Evolutionary conservation across 106 monocot species (phyloP).

Genomic region (Acorus gramineus): DNA sequence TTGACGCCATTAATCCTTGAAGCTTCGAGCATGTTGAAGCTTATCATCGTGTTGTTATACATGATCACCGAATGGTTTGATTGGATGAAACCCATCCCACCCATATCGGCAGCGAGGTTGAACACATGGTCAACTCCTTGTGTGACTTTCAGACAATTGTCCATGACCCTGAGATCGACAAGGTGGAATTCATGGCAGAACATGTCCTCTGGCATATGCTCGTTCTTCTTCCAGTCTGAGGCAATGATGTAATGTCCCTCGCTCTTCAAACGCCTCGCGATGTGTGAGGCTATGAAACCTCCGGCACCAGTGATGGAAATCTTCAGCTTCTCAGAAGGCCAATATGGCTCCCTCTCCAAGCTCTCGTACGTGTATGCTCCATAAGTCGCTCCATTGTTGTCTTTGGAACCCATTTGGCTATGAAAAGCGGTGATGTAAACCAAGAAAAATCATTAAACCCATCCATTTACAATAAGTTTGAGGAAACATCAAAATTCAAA

Average conservation of each 20-base stretch:
- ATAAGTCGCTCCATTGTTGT: no score
- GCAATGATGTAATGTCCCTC: background rate
- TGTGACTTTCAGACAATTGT: background rate
- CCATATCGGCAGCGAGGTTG: conserved; percentile 1
- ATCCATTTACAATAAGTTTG: no score
- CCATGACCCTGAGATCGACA: background rate
- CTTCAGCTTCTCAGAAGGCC: no score
- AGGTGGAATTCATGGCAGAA: background rate
- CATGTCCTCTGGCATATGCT: background rate
- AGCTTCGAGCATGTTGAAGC: conserved; percentile 93
- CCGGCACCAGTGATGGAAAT: background rate
- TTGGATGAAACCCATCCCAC: background rate
- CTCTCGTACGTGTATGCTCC: no score
- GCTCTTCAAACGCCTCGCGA: background rate
- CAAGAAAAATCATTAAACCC: no score
- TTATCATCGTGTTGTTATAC: conserved; percentile 96
- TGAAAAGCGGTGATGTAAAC: no score
- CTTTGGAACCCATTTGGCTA: no score
- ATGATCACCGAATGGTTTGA: conserved; percentile 50
- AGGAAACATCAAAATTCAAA: no score
- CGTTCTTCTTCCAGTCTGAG: background rate
- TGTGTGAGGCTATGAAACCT: background rate
- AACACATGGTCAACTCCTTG: background rate
- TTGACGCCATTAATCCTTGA: conserved; percentile 78
- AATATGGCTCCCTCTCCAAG: no score